These are phyloP conservation scores for Oxytropis ochrocephala DNA, from an alignment of 306 rosid genomes.

Conservation along the genomic window DNA sequence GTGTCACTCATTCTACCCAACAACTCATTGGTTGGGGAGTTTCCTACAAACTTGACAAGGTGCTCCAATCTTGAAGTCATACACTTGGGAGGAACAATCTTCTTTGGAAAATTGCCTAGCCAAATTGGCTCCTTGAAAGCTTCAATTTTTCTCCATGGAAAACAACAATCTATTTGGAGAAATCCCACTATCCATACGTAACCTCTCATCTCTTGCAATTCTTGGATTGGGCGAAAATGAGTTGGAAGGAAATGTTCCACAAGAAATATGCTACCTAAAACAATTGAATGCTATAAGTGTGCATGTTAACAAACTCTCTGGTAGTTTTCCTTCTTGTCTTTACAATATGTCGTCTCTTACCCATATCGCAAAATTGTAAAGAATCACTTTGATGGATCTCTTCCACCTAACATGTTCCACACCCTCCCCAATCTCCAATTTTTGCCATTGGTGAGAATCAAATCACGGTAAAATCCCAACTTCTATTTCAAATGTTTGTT, in stretches of 20 bases:
- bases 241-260: neutral
- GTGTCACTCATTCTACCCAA: too few species aligned
- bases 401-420: constrained; percentile 24
- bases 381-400: constrained; percentile 8
- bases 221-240: neutral
- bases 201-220: neutral
- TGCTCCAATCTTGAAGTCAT: too few species aligned
- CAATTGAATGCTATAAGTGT: fast-evolving
- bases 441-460: neutral
- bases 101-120: too few species aligned
- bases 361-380: too few species aligned
- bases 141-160: neutral
- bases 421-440: neutral
- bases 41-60: neutral
- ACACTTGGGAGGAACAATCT: too few species aligned
- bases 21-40: too few species aligned
- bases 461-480: constrained; percentile 24
- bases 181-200: constrained; percentile 19
- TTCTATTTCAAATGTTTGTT: constrained; percentile 25
- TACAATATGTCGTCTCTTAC: constrained; percentile 32
- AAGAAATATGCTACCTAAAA: neutral
- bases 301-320: neutral
- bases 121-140: neutral
- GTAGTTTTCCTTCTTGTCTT: constrained; percentile 21
- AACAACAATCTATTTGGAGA: neutral